Base-by-base conservation (phyloP, 495 filamentous ascomycete species). In the Penicillium longicatenatum region DNA sequence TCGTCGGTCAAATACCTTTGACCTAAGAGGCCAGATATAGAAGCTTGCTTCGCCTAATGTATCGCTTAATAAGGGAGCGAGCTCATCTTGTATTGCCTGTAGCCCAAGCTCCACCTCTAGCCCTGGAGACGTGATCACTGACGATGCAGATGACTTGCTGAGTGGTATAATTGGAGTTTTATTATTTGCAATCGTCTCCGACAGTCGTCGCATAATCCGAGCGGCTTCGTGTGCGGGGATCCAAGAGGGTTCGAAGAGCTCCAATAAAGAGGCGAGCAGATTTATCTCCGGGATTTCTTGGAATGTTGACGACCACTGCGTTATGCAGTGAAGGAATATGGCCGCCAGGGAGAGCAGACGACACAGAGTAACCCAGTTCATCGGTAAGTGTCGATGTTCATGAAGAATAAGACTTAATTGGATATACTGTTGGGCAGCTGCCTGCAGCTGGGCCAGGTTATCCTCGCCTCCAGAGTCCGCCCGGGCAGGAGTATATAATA, bases 361-460 rank as follows among this genome's bases (percentile, higher is more conserved):
- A 44, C 58, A 67, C 21, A 71, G 58, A 0, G 66, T 69, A 16
- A 64, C 56, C 55, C 68, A 63, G 20, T 71, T 71, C 22, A 71
- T 57, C 3, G 68, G 66, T 22, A 71, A 45, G 46, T 69, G 63
- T 10, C 61, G 67, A 37, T 67, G 63, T 30, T 67, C 63, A 30
- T 69, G 63, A 14, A 67, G 56, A 29, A 67, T 58, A 6, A 62
- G 35, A 33, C 50, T 67, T 16, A 62, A 50, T 39, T 67, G 66
- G 21, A 71, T 56, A 48, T 71, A 68, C 33, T 67, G 63, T 43
- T 69, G 68, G 17, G 66, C 68, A 11, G 65, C 62, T 2, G 44
- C 51, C 19, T 65, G 61, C 24, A 71, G 59, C 22, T 65, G 59
- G 19, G 54, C 16, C 12, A 61, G 30, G 19, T 60, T 52, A 9